These are phyloP conservation scores for Phytophthora sp. DNA, from an alignment of 352 stramenopile genomes.

Conservation along the genomic window DNA sequence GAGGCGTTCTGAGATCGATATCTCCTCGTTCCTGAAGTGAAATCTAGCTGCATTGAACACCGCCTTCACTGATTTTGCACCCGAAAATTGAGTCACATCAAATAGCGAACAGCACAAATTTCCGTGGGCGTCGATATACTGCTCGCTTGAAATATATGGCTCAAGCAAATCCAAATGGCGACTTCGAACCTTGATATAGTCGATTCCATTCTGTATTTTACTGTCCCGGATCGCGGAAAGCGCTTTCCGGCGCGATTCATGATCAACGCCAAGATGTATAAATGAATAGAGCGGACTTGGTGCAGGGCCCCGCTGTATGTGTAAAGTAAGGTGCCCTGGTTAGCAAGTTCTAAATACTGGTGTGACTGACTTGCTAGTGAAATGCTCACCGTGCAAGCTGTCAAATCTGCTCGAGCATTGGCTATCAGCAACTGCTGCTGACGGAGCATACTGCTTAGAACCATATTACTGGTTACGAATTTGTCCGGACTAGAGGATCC, in stretches of 20 bases:
- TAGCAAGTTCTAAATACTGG: background rate
- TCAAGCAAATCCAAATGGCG: constrained; percentile 36
- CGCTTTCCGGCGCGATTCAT: constrained; percentile 22
- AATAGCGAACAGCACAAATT: constrained; percentile 31
- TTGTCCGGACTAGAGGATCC: constrained; percentile 14
- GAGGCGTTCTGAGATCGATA: constrained; percentile 41
- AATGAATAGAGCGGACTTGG: constrained; percentile 20
- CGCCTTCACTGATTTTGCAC: constrained; percentile 20
- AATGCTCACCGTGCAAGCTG: constrained; percentile 10
- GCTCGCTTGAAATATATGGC: constrained; percentile 30
- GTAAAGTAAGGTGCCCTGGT: too few relatives aligned
- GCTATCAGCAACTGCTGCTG: constrained; percentile 20
- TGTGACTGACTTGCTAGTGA: too few relatives aligned
- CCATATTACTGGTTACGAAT: constrained; percentile 13
- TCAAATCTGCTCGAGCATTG: constrained; percentile 10
- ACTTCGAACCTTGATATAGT: constrained; percentile 37
- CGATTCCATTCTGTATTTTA: constrained; percentile 36
- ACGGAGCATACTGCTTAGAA: constrained; percentile 21
- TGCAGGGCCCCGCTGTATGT: constrained; percentile 6
- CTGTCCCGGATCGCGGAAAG: constrained; percentile 32
- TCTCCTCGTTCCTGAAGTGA: constrained; percentile 42
- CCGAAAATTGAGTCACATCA: constrained; percentile 37
- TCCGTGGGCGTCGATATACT: constrained; percentile 25
- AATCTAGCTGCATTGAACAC: constrained; percentile 37
- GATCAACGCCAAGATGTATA: constrained; percentile 31